Evolutionary conservation across 495 filamentous ascomycete species (phyloP).

Genomic region (Penicillium argentinense): DNA sequence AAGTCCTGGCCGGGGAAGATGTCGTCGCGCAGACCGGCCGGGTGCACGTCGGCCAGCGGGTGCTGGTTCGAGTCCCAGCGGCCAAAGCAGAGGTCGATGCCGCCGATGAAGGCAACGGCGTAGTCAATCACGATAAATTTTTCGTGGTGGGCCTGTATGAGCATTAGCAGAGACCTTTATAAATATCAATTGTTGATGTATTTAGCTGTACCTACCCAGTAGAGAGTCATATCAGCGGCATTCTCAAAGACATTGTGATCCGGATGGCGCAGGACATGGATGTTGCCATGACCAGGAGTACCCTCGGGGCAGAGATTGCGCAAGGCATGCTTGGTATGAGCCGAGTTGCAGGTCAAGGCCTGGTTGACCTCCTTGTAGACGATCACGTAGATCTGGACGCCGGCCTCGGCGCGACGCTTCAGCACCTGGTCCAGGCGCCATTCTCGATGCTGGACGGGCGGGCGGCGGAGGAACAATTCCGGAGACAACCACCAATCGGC

Average conservation of each 20-base stretch:
- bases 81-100: slow-evolving; percentile 94
- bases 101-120: slow-evolving; percentile 84
- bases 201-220: slow-evolving; percentile 60
- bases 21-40: slow-evolving; percentile 75
- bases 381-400: slow-evolving; percentile 91
- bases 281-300: slow-evolving; percentile 78
- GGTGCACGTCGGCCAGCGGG: slow-evolving; percentile 82
- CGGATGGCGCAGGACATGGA: slow-evolving; percentile 85
- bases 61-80: slow-evolving; percentile 90
- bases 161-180: background rate
- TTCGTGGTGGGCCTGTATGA: slow-evolving; percentile 76
- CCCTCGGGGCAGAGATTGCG: slow-evolving; percentile 79
- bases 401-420: slow-evolving; percentile 84
- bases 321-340: slow-evolving; percentile 87
- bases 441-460: slow-evolving; percentile 76
- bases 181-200: background rate
- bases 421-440: slow-evolving; percentile 85
- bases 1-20: slow-evolving; percentile 96
- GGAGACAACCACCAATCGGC: slow-evolving; percentile 97
- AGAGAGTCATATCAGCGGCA: slow-evolving; percentile 93
- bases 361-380: slow-evolving; percentile 89
- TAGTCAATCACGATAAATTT: slow-evolving; percentile 96
- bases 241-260: slow-evolving; percentile 96
- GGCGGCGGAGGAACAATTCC: slow-evolving; percentile 85
- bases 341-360: slow-evolving; percentile 88